Base-by-base conservation (phyloP, 441 rosid genomes). In the Adansonia rubrostipa region DNA sequence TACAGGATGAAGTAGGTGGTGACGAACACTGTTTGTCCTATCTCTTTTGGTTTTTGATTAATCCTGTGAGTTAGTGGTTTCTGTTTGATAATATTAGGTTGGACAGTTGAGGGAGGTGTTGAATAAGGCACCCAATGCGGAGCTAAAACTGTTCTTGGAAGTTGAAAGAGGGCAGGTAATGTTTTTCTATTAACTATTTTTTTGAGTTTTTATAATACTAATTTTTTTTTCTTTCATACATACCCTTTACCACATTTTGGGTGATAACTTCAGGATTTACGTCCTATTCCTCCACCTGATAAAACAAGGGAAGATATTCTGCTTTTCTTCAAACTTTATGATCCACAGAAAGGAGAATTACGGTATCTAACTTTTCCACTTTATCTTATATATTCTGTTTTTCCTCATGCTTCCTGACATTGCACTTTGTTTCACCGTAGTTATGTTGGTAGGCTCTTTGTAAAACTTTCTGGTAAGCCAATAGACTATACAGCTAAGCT, bases 91-190 rank as follows among this genome's bases (percentile, higher is more conserved):
- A 20, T 75, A 86, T 69, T 83, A 94, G 99, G 99, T 94, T 84
- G 99, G 98, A 79, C 96, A 92, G 76, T 86, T 96, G 85, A 91
- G 91, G 82, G 99, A 96, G 82, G 87, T 87, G 60, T 91, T 93
- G 61, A 94, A 91, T 88, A 93, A 93, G 89, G 79, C 89, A 3
- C 86, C 83, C 79, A 93, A 86, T 87, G 95, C 98, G 2, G 99
- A 94, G 69, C 78, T 96, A 72, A 96, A 94, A 84, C 81, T 96
- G 82, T 94, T 94, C 87, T 81, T 96, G 93, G 98, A 96, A 92
- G 88, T 91, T 57, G 97, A 90, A 78, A 73, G 83, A 71, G 99
- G 96, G 69, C 89, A 62, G 92, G 99, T 96, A 89, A 81, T 75
- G 71, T 51, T 81, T 28, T 60, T 45, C 51, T 81, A 15, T 47